phyloP scores from a whole-genome alignment of 2,329 filamentous ascomycete species.

The Stromatinia cepivora region DNA sequence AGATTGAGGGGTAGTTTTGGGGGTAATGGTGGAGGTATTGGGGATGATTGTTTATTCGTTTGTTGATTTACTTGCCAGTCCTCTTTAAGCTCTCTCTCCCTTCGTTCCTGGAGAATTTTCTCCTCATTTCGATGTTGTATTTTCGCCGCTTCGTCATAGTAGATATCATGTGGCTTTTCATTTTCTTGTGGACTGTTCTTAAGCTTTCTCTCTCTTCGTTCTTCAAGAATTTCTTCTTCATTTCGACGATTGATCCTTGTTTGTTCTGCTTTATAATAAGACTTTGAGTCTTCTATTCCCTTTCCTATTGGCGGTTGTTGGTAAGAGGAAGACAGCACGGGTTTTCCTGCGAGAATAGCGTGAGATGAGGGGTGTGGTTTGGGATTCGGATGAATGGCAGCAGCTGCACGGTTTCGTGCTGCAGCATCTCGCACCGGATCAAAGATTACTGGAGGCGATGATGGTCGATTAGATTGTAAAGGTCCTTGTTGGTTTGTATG shows the following conservation, averaged over 20 bases:
- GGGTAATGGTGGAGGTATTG: neutral
- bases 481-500: neutral
- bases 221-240: neutral
- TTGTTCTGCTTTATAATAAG: neutral
- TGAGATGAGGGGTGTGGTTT: neutral
- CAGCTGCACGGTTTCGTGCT: neutral
- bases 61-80: neutral
- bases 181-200: neutral
- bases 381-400: neutral
- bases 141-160: neutral
- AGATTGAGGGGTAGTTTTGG: neutral
- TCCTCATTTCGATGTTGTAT: neutral
- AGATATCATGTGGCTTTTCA: neutral
- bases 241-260: neutral
- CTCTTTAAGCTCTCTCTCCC: neutral
- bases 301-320: neutral
- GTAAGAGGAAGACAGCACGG: neutral
- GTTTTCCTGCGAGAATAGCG: neutral
- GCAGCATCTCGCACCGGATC: neutral
- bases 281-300: neutral
- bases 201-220: neutral
- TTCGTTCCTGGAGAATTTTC: neutral
- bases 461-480: neutral
- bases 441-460: neutral
- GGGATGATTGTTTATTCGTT: neutral